Base-by-base conservation (phyloP, 2,329 filamentous ascomycete genomes). In the Coniochaeta hoffmannii region DNA sequence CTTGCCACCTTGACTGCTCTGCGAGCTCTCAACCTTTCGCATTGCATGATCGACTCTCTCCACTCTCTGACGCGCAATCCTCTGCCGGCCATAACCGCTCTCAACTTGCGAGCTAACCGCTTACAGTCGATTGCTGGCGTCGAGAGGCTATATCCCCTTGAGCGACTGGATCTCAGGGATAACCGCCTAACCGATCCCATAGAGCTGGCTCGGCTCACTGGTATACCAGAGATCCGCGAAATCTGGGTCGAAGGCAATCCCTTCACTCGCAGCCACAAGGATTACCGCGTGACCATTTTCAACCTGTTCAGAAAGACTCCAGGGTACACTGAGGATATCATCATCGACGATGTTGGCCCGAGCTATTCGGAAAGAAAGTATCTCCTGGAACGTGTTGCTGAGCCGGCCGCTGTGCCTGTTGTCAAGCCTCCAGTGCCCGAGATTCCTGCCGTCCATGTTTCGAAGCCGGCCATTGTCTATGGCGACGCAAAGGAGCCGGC, bases 1-100 rank as follows among this genome's bases (percentile, higher is more conserved):
- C 75, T 99, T 56, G 88, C 92, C 12, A 89, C 84, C 10, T 76
- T 99, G 56, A 91, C 90, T 19, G 87, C 90, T 28, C 80, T 99
- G n/a, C 86, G 92, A 60, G 92, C 94, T 24, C 76, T 99, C 54
- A 97, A 99, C 65, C 78, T 99, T 26, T 96, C 93, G 4, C 89
- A 96, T 65, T 97, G 93, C 78, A 97, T 97, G 92, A 97, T 99
- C 60, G 89, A 93, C 63, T 94, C 91, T 15, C 78, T 99, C 55
- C 89, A 95, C 64, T 96, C 93, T 1, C 77, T 99, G 41, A 86
- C 86, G 2, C 85, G 88, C 60, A 94, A 88, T 64, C 90, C 94
- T 12, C 79, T 99, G 5, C 93, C 94, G 28, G 93, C 94, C 19
- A 96, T 99, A 59, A 95, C 89, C 1, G 92, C 92, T 1, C 77